These are phyloP conservation scores for Pleurotus sapidus DNA, from an alignment of 768 basidiomycete genomes.

Conservation along the genomic window DNA sequence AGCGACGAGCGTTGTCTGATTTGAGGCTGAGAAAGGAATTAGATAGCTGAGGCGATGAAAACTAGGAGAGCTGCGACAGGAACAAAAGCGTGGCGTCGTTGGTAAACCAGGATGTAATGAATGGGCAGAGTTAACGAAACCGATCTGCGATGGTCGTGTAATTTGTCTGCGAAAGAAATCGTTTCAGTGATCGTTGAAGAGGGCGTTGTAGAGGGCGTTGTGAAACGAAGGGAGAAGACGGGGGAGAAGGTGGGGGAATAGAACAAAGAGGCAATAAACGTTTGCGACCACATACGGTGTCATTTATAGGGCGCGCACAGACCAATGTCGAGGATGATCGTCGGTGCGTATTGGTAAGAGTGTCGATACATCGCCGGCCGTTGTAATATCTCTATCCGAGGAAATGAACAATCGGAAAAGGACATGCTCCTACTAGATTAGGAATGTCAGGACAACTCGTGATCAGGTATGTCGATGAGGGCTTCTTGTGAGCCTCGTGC, in stretches of 20 bases:
- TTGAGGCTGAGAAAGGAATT: background rate
- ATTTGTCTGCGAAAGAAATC: too few species aligned
- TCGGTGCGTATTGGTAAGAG: constrained; percentile 2
- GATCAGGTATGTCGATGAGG: background rate
- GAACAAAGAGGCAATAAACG: constrained; percentile 2
- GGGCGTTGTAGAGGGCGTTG: background rate
- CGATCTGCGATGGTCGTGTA: background rate
- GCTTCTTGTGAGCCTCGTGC: constrained; percentile 9
- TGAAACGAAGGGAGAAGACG: background rate
- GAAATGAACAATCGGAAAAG: background rate
- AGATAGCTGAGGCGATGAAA: background rate
- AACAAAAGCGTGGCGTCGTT: constrained; percentile 6
- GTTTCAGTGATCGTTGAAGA: background rate
- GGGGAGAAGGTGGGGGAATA: constrained; percentile 4
- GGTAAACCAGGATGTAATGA: background rate
- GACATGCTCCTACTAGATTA: background rate
- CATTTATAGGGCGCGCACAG: constrained; percentile 6
- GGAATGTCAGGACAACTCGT: background rate
- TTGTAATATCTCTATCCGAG: background rate
- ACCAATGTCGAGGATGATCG: constrained; percentile 7
- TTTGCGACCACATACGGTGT: background rate
- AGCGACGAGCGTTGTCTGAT: background rate
- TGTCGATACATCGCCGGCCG: background rate
- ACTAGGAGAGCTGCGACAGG: background rate
- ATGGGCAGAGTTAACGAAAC: background rate